Conservation (phyloP, 257 asterid genomes). For the Gentiana macrophylla region DNA sequence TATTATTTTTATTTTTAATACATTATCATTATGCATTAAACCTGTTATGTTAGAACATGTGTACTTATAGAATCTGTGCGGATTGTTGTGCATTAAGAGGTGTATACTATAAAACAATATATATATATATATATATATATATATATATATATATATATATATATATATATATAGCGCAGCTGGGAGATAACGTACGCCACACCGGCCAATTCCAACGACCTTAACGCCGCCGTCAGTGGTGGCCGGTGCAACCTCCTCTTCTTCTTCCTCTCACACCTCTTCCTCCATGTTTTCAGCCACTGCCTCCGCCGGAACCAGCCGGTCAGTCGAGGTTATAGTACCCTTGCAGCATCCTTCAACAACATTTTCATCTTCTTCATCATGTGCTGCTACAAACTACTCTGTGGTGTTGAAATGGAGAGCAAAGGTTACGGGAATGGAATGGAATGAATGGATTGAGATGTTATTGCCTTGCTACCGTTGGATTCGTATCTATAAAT, state of each 20-base stretch:
- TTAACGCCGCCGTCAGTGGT: slow-evolving; percentile 16
- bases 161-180: neutral
- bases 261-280: slow-evolving; percentile 3
- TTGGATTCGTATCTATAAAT: slow-evolving; percentile 76
- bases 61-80: neutral
- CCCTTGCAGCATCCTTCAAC: slow-evolving; percentile 65
- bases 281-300: slow-evolving; percentile 6
- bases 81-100: neutral
- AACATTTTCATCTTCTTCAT: slow-evolving; percentile 14
- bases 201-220: slow-evolving; percentile 53
- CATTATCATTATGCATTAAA: too few species aligned
- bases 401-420: slow-evolving; percentile 37
- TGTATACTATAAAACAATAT: too few species aligned
- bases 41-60: too few species aligned
- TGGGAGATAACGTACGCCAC: slow-evolving; percentile 44
- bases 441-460: slow-evolving; percentile 68
- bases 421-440: slow-evolving; percentile 53
- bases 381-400: slow-evolving; percentile 3
- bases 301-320: slow-evolving; percentile 4
- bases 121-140: too few species aligned
- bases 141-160: too few species aligned
- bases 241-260: slow-evolving; percentile 7
- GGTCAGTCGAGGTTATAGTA: slow-evolving; percentile 48
- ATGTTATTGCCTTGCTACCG: slow-evolving; percentile 71
- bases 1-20: too few species aligned